phyloP scores from a whole-genome alignment of 495 filamentous ascomycete species.

The Antarctomyces pellizariae region DNA sequence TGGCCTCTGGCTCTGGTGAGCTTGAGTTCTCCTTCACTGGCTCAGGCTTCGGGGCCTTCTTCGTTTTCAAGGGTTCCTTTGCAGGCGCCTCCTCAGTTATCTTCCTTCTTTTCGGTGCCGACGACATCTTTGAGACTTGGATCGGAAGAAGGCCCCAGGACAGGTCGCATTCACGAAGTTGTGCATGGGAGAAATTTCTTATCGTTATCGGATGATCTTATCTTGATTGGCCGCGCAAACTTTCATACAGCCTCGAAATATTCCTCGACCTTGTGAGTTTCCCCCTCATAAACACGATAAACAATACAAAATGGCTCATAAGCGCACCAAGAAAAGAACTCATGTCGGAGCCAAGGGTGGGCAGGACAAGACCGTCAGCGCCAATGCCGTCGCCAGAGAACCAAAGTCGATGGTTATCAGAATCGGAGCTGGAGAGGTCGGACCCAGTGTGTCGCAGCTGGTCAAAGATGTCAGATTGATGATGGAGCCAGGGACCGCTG shows the following conservation, averaged over 20 bases:
- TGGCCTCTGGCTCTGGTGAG: too few species aligned
- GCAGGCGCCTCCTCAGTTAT: constrained; percentile 1
- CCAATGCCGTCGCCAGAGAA: constrained; percentile 10
- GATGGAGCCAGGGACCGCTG: constrained; percentile 90
- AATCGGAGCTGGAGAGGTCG: constrained; percentile 83
- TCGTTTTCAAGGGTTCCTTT: too few species aligned
- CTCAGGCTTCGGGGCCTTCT: too few species aligned
- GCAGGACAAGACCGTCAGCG: constrained; percentile 6
- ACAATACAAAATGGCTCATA: constrained; percentile 48
- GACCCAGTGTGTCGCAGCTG: constrained; percentile 72
- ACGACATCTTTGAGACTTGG: constrained; percentile 3
- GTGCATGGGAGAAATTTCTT: constrained; percentile 10
- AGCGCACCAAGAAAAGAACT: constrained; percentile 72
- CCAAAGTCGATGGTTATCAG: constrained; percentile 98
- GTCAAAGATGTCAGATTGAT: constrained; percentile 77
- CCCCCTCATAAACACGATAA: too few species aligned
- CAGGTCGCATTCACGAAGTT: too few species aligned
- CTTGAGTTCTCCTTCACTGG: too few species aligned
- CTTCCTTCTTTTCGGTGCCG: background rate
- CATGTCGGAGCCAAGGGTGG: constrained; percentile 46
- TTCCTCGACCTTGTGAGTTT: too few species aligned
- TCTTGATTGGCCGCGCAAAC: constrained; percentile 8
- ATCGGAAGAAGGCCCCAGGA: too few species aligned
- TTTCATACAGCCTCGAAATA: constrained; percentile 5
- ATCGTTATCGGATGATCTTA: too few species aligned